Conservation (phyloP, 2,329 filamentous ascomycete species). For the Biscogniauxia sp. region DNA sequence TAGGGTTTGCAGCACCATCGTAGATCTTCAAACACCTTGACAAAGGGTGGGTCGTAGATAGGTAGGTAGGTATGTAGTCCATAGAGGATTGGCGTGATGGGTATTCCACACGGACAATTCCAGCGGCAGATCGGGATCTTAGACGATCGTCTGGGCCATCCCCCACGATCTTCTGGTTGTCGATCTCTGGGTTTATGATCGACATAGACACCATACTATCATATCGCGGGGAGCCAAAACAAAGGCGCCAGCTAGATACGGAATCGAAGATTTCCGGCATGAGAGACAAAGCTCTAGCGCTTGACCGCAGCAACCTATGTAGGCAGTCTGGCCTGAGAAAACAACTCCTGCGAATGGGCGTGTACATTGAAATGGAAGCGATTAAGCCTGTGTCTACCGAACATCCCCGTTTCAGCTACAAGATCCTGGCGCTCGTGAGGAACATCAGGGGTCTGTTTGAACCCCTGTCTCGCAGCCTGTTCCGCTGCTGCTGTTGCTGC, state of each 20-base stretch:
- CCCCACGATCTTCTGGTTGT: not conserved
- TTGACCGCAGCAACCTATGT: not conserved
- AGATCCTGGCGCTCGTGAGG: not conserved
- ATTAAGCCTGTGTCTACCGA: not conserved
- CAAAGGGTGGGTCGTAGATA: not conserved
- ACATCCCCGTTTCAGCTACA: not conserved
- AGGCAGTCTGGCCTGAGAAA: not conserved
- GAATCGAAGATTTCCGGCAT: not conserved
- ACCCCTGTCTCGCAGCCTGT: not conserved
- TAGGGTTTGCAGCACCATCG: not conserved
- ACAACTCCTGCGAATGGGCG: not conserved
- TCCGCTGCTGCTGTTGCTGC: not conserved
- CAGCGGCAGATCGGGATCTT: not conserved
- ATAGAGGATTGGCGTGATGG: not conserved
- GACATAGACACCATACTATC: not conserved
- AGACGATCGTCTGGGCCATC: not conserved
- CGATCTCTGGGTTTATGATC: not conserved
- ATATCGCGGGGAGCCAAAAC: not conserved
- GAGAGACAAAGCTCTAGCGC: not conserved
- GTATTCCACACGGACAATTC: not conserved
- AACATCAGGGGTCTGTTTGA: not conserved
- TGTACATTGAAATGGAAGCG: not conserved
- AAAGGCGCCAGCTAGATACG: not conserved
- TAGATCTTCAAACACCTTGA: not conserved
- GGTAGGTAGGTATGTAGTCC: no score